Base-by-base conservation (phyloP, 306 rosid species). In the Rosa rugosa region DNA sequence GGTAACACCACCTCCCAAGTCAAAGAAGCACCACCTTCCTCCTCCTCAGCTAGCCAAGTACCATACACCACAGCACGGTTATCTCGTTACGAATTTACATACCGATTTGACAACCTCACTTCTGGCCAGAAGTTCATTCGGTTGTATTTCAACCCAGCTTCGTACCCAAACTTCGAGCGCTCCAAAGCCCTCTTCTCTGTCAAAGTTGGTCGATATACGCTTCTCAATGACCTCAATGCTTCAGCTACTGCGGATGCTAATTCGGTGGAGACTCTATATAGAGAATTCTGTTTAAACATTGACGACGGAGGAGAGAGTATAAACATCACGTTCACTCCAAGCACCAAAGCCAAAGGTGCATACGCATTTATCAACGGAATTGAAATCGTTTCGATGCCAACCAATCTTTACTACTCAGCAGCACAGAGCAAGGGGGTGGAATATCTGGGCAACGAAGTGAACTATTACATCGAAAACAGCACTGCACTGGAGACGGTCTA, bases 311-410 rank as follows among this genome's bases (percentile, higher is more conserved):
- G 2, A 11, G 79, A 80, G 53, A 81, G 66, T 36, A 53, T 90
- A 1, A 81, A 77, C 69, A 74, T 93, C 23, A 80, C 79, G 13
- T 90, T 91, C 78, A 69, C n/a, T 17, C 92, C 94, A 11, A 72
- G 67, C n/a, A n/a, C n/a, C n/a, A n/a, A n/a, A n/a, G n/a, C n/a
- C 72, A 67, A 72, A 23, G 85, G 76, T 8, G 76, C 84, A 0
- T 88, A 80, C 34, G 93, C 88, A 22, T 93, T 93, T 60, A 54
- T 93, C 23, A 93, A 91, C 8, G 95, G 93, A 60, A 91, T 93
- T 8, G 92, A 93, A 66, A 75, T 93, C 0, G 45, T 93, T 1
- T 88, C 98, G 63, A 88, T 91, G 93, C 98, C 98, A 1, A 20
- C 62, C 9, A 38, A 85, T 46, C 93, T 93, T 4, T 93, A 90